Conservation (phyloP, 768 basidiomycete genomes). For the Lepiota subincarnata region DNA sequence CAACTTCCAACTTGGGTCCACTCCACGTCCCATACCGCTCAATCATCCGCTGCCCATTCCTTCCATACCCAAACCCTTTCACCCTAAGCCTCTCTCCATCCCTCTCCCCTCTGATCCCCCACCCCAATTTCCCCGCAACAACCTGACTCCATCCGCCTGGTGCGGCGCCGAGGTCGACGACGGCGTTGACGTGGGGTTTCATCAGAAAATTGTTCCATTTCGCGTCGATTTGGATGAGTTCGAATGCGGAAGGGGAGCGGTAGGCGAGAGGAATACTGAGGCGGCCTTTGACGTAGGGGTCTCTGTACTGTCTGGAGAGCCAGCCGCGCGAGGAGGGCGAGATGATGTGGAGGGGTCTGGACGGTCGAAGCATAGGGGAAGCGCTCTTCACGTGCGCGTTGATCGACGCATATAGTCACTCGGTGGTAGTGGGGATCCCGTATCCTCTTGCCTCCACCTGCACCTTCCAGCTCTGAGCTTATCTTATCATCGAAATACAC, state of each 20-base stretch:
- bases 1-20: neutral
- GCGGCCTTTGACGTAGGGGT: slow-evolving; percentile 56
- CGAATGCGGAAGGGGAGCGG: slow-evolving; percentile 89
- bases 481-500: no score
- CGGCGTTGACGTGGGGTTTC: slow-evolving; percentile 47
- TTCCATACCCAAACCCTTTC: slow-evolving; percentile 5
- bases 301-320: slow-evolving; percentile 69
- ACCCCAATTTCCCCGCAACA: slow-evolving; percentile 58
- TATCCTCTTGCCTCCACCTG: no score
- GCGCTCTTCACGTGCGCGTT: no score
- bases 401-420: no score
- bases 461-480: no score
- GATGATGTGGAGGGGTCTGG: neutral
- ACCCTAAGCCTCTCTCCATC: slow-evolving; percentile 13
- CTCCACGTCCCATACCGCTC: slow-evolving; percentile 9
- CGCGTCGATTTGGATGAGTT: slow-evolving; percentile 76
- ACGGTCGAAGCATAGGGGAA: no score
- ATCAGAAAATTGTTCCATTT: slow-evolving; percentile 50
- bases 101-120: slow-evolving; percentile 19
- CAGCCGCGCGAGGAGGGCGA: slow-evolving; percentile 31
- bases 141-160: slow-evolving; percentile 97
- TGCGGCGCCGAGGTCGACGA: slow-evolving; percentile 88
- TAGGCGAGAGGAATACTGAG: slow-evolving; percentile 38
- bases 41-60: neutral
- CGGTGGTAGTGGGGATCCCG: no score